Conservation (phyloP, 805 yeast genomes). For the Cyberlindnera xylosilytica region DNA sequence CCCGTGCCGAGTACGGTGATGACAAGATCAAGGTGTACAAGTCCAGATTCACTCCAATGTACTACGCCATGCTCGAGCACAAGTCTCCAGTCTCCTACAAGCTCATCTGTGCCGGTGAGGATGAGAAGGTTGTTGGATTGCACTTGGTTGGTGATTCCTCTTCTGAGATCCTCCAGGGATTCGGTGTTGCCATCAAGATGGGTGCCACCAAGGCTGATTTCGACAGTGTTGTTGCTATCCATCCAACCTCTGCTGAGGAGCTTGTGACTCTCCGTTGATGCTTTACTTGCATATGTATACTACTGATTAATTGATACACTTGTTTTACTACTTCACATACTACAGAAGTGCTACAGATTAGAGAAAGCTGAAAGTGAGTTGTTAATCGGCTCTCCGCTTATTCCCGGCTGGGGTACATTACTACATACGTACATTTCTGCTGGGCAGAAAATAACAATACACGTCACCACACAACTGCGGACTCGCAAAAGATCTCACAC, state of each 20-base stretch:
- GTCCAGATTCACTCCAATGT: constrained; percentile 87
- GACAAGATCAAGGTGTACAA: constrained; percentile 78
- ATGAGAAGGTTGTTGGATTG: constrained; percentile 93
- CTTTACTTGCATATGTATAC: no score
- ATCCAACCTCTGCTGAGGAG: constrained; percentile 98
- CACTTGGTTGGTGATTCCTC: constrained; percentile 90
- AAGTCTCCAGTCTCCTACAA: constrained; percentile 90
- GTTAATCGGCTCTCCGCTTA: no score
- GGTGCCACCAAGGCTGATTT: constrained; percentile 98
- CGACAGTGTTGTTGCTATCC: constrained; percentile 95
- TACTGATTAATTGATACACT: no score
- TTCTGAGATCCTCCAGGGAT: constrained; percentile 94
- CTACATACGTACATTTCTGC: no score
- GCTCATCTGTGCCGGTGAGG: constrained; percentile 69
- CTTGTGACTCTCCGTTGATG: constrained; percentile 61
- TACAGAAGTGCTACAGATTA: no score
- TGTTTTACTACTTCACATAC: no score
- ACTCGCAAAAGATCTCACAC: no score
- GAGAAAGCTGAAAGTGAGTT: no score
- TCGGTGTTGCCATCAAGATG: constrained; percentile 98
- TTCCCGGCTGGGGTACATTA: no score
- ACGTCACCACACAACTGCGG: no score
- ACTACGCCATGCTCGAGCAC: constrained; percentile 74
- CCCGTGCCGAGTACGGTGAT: constrained; percentile 73
- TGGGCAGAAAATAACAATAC: no score